These are phyloP conservation scores for Ramaria rubella DNA, from an alignment of 768 basidiomycete genomes.

Conservation along the genomic window DNA sequence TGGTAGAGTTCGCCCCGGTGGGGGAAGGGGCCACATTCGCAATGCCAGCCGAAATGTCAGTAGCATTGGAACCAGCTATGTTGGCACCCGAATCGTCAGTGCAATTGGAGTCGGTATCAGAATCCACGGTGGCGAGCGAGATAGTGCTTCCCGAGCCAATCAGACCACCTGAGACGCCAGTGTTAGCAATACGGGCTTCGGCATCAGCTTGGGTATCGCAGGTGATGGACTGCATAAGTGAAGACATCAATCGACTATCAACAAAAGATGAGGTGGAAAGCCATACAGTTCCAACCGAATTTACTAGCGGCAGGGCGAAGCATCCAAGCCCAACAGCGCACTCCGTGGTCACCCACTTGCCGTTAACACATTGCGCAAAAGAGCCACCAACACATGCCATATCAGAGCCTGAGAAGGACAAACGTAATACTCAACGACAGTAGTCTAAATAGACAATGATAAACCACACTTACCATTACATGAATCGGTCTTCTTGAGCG, in stretches of 20 bases:
- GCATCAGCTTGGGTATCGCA: slow-evolving; percentile 23
- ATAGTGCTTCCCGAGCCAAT: slow-evolving; percentile 10
- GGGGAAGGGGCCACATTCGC: slow-evolving; percentile 13
- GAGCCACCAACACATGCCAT: slow-evolving; percentile 38
- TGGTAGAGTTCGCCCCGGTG: neutral
- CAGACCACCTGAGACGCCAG: slow-evolving; percentile 23
- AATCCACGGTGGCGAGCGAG: neutral
- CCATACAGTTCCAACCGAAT: slow-evolving; percentile 30
- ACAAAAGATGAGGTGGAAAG: neutral
- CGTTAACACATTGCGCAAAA: slow-evolving; percentile 49
- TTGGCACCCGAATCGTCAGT: slow-evolving; percentile 8
- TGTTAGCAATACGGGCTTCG: slow-evolving; percentile 36
- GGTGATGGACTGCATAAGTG: slow-evolving; percentile 3
- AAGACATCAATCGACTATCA: neutral
- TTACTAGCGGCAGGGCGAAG: slow-evolving; percentile 38
- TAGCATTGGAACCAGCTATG: neutral
- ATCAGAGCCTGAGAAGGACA: slow-evolving; percentile 25
- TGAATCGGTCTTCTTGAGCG: slow-evolving; percentile 33
- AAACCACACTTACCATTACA: slow-evolving; percentile 36
- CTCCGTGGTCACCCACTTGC: slow-evolving; percentile 34
- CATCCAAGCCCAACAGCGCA: slow-evolving; percentile 33
- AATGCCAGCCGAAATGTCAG: slow-evolving; percentile 5
- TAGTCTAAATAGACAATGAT: neutral
- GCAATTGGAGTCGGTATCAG: neutral
- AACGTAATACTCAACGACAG: neutral